These are phyloP conservation scores for Diplodia scrobiculata DNA, from an alignment of 2,329 filamentous ascomycete species.

Conservation along the genomic window DNA sequence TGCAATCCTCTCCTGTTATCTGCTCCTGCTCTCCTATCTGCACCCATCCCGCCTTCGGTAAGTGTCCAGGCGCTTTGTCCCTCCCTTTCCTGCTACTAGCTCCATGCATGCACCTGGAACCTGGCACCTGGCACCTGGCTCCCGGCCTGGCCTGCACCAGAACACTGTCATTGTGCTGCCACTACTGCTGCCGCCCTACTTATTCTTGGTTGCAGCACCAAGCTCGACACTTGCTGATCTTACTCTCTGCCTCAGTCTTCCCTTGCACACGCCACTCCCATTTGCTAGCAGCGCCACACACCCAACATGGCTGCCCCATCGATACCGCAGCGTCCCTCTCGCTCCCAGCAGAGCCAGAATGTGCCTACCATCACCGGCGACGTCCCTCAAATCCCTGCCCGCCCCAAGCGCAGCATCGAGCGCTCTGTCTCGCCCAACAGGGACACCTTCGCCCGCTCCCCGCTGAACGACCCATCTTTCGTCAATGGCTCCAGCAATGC, in stretches of 20 bases:
- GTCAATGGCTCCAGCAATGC: constrained; percentile 41
- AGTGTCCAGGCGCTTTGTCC: constrained; percentile 23
- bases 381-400: constrained; percentile 74
- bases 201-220: neutral
- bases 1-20: neutral
- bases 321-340: constrained; percentile 65
- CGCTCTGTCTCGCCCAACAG: constrained; percentile 76
- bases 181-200: neutral
- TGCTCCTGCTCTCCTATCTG: neutral
- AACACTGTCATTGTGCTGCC: neutral
- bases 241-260: neutral
- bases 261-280: constrained; percentile 6
- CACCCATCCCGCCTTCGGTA: constrained; percentile 19
- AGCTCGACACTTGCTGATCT: neutral
- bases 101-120: constrained; percentile 11
- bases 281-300: neutral
- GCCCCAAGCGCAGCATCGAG: constrained; percentile 69
- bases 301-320: constrained; percentile 54
- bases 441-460: constrained; percentile 80
- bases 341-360: constrained; percentile 52
- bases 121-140: too few species aligned
- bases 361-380: constrained; percentile 50
- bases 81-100: constrained; percentile 11
- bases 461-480: constrained; percentile 72
- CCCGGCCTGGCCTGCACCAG: neutral